Percentiles rank a stretch among this genome's conserved stretches.
These are phyloP conservation scores for Colletotrichum chrysophilum DNA, from an alignment of 2,329 filamentous ascomycete genomes.

Conservation along the genomic window DNA sequence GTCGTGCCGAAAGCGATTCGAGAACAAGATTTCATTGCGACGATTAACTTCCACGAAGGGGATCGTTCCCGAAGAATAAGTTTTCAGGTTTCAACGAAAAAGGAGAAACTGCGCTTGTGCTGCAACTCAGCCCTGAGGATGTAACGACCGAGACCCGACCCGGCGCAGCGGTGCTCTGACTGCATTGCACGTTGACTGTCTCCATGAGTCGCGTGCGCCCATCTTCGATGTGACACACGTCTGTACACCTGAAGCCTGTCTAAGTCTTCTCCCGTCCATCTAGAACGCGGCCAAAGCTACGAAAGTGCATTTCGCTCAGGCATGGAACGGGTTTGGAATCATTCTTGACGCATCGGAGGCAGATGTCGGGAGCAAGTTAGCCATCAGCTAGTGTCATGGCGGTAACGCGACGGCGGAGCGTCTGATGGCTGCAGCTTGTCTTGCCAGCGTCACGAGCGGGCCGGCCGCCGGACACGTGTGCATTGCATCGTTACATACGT, in stretches of 20 bases:
- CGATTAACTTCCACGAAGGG: not conserved
- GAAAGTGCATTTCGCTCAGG: not conserved
- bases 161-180: not conserved
- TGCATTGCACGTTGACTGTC: not conserved
- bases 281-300: constrained; percentile 1
- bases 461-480: not conserved
- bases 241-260: not conserved
- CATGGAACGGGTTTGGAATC: constrained; percentile 1
- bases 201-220: not conserved
- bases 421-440: not conserved
- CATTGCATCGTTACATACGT: not conserved
- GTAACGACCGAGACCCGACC: not conserved
- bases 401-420: not conserved
- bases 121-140: not conserved
- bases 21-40: not conserved
- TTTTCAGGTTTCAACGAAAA: not conserved
- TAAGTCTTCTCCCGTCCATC: constrained; percentile 6
- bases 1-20: not conserved
- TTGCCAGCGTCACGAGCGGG: not conserved
- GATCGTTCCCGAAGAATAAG: not conserved
- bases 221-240: not conserved
- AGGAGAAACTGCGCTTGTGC: not conserved
- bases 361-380: not conserved
- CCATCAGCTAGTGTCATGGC: not conserved
- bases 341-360: not conserved